Percentiles rank a stretch among this genome's conserved stretches.
Evolutionary conservation across 768 basidiomycete genomes (phyloP).

Genomic region (Agrocybe chaxingu): DNA sequence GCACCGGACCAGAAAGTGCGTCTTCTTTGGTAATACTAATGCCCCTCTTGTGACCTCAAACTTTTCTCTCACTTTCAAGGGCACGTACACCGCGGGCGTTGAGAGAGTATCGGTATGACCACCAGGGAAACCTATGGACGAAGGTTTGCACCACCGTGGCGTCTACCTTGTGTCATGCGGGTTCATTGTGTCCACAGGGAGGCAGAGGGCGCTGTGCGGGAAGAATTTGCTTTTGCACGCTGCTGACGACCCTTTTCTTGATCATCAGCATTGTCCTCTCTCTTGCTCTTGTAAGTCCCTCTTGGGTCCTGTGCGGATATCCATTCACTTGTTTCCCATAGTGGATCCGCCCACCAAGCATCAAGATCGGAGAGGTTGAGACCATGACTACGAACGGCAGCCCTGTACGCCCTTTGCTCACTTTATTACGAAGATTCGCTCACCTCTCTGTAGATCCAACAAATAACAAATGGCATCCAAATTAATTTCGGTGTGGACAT

Average conservation of each 20-base stretch:
- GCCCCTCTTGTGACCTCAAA: not conserved
- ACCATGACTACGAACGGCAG: slow-evolving; percentile 36
- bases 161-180: not conserved
- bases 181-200: slow-evolving; percentile 39
- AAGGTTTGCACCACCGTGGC: slow-evolving; percentile 35
- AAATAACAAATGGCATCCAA: slow-evolving; percentile 37
- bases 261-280: slow-evolving; percentile 63
- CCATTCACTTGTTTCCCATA: slow-evolving; percentile 20
- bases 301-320: not conserved
- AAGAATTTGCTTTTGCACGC: slow-evolving; percentile 73
- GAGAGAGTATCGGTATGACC: slow-evolving; percentile 50
- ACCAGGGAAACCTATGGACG: slow-evolving; percentile 67
- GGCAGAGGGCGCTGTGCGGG: slow-evolving; percentile 57
- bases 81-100: slow-evolving; percentile 38
- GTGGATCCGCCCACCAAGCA: slow-evolving; percentile 78
- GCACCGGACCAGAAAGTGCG: slow-evolving; percentile 23
- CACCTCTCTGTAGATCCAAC: slow-evolving; percentile 32
- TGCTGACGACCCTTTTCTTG: slow-evolving; percentile 64
- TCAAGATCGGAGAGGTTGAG: slow-evolving; percentile 51
- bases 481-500: slow-evolving; percentile 67
- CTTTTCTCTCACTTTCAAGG: slow-evolving; percentile 1
- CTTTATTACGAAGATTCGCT: not conserved
- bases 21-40: not conserved
- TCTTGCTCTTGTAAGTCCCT: slow-evolving; percentile 57
- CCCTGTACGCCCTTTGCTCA: slow-evolving; percentile 34